Percentiles rank a stretch among this genome's conserved stretches.
Conservation (phyloP, 345 rosid genomes). For the Kernera saxatilis region DNA sequence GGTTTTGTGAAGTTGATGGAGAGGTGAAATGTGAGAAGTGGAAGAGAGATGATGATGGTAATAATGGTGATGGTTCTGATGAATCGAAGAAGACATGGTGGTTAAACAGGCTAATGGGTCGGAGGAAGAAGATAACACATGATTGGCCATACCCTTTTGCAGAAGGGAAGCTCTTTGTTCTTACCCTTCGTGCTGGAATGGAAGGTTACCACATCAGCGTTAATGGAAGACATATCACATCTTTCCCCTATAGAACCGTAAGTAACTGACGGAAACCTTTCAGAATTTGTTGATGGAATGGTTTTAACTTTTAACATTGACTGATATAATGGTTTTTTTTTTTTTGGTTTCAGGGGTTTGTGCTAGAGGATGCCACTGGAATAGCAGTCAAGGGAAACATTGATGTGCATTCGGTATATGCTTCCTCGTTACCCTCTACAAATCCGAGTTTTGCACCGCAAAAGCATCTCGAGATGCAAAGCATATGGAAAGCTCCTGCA, state of each 20-base stretch:
- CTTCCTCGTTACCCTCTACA: conserved; percentile 72
- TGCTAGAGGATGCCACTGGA: conserved; percentile 97
- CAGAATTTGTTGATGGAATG: neutral
- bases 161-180: conserved; percentile 76
- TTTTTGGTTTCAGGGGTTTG: conserved; percentile 70
- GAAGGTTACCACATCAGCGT: conserved; percentile 89
- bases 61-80: conserved; percentile 52
- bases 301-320: neutral
- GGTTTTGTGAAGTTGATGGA: conserved; percentile 63
- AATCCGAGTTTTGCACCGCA: conserved; percentile 86
- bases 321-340: neutral
- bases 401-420: conserved; percentile 73
- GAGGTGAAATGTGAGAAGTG: conserved; percentile 90
- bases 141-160: conserved; percentile 90
- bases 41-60: conserved; percentile 43
- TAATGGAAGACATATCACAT: conserved; percentile 86
- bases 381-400: conserved; percentile 70
- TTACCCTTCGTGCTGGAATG: conserved; percentile 85
- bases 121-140: conserved; percentile 56
- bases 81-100: conserved; percentile 81
- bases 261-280: conserved; percentile 24
- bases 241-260: conserved; percentile 90
- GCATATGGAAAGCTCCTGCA: conserved; percentile 76
- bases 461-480: conserved; percentile 68
- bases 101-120: conserved; percentile 73